Evolutionary conservation across 2,329 filamentous ascomycete genomes (phyloP), one percentile per base, ranked within the genome.

Genomic region (Monilinia laxa): DNA sequence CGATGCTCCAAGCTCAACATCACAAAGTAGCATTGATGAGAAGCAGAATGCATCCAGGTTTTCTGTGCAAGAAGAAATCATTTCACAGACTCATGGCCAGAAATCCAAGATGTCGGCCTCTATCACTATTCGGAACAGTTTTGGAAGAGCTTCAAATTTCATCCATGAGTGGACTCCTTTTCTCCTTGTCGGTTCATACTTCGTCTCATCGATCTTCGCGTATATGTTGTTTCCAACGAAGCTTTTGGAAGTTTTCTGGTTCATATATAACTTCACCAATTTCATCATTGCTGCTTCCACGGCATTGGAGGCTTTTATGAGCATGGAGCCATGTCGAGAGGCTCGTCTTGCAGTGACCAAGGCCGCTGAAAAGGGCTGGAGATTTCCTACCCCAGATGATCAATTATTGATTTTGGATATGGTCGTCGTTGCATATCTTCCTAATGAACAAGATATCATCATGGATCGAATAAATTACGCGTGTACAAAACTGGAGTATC

Each of bases 391-490:
- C 20, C 72, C 77, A 16, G 76, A 80, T 62, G 71, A 75, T 58
- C 71, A 80, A 18, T 73, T 83, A 2, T 77, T 77, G 0, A 77
- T 79, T 28, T 74, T 83, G 20, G 81, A 83, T 67, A 73, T 83
- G 53, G 74, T 82, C 62, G 81, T 82, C 65, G 81, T 82, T 6
- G 81, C 81, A 16, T 83, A 83, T 68, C 75, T 83, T n/a, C 81
- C 81, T 6, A 83, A 83, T 67, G 81, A 83, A 70, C 75, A 81
- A 71, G 80, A 82, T 62, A 82, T 82, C 66, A 81, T 82, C 70
- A 77, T 81, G 71, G 80, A 81, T 56, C 79, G 81, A 11, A 77
- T 80, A 20, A 73, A 79, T 28, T 82, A 82, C 69, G 79, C 79
- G 2, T 73, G 82, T 52, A 77, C 82, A 64, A 78, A 82, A 68